These are phyloP conservation scores for Wickerhamia fluorescens DNA, from an alignment of 805 yeast genomes.

Conservation along the genomic window DNA sequence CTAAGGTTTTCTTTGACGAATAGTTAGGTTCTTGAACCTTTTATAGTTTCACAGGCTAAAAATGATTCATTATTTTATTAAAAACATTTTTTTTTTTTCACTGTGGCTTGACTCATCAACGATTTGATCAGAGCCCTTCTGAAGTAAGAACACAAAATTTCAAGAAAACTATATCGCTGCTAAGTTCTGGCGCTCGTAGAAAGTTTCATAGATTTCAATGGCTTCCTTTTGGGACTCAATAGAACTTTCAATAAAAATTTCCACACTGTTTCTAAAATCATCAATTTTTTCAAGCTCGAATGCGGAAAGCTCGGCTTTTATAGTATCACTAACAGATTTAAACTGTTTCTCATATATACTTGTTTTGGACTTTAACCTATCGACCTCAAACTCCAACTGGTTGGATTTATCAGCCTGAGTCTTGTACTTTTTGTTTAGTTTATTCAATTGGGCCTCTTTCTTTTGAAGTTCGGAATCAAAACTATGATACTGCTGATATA, in stretches of 20 bases:
- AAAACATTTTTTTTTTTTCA: no score
- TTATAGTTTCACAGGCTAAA: no score
- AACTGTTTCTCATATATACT: conserved; percentile 50
- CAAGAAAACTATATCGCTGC: no score
- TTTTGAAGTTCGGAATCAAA: conserved; percentile 39
- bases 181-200: conserved; percentile 49
- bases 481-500: conserved; percentile 35
- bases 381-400: conserved; percentile 52
- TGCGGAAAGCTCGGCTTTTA: conserved; percentile 57
- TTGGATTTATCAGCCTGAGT: conserved; percentile 58
- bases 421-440: conserved; percentile 36
- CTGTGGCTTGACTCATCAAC: no score
- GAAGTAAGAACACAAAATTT: no score
- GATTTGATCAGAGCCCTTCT: no score
- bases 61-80: no score
- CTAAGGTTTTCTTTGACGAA: no score
- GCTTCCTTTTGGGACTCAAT: conserved; percentile 92
- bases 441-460: conserved; percentile 39
- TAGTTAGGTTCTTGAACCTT: no score
- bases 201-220: conserved; percentile 82
- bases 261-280: conserved; percentile 85
- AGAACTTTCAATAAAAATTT: conserved; percentile 81
- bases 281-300: conserved; percentile 72
- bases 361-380: conserved; percentile 46
- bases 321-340: conserved; percentile 55